These are phyloP conservation scores for Pharus latifolius DNA, from an alignment of 176 grass and related monocot genomes.

Conservation along the genomic window DNA sequence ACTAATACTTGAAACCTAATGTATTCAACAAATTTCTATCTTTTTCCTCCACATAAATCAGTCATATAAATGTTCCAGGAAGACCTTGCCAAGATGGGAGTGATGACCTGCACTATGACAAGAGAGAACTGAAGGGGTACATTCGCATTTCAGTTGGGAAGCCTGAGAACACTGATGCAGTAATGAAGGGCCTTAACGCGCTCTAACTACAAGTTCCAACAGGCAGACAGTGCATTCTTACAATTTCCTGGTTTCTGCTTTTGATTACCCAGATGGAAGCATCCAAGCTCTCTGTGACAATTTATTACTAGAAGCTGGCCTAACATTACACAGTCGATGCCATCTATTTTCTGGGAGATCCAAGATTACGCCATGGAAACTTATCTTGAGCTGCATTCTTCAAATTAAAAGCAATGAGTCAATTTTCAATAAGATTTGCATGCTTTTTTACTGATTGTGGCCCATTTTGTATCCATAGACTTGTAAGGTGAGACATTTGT, in stretches of 20 bases:
- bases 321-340: not conserved
- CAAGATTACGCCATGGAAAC: too few relatives aligned
- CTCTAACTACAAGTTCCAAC: not conserved
- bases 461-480: too few relatives aligned
- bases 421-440: too few relatives aligned
- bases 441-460: too few relatives aligned
- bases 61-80: slow-evolving; percentile 42
- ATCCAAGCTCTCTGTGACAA: not conserved
- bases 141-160: slow-evolving; percentile 90
- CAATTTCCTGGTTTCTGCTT: not conserved
- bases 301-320: not conserved
- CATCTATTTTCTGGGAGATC: not conserved
- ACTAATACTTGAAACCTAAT: too few relatives aligned
- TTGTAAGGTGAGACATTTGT: too few relatives aligned
- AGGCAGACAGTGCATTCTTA: not conserved
- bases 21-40: too few relatives aligned
- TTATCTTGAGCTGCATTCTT: too few relatives aligned
- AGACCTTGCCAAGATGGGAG: slow-evolving; percentile 80
- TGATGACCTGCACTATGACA: slow-evolving; percentile 98
- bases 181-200: slow-evolving; percentile 66
- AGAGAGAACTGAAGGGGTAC: slow-evolving; percentile 83
- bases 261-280: not conserved
- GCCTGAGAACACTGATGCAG: slow-evolving; percentile 79
- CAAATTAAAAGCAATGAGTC: too few relatives aligned
- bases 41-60: not conserved